phyloP scores from a whole-genome alignment of 345 rosid genomes.

The Arabidopsis suecica region DNA sequence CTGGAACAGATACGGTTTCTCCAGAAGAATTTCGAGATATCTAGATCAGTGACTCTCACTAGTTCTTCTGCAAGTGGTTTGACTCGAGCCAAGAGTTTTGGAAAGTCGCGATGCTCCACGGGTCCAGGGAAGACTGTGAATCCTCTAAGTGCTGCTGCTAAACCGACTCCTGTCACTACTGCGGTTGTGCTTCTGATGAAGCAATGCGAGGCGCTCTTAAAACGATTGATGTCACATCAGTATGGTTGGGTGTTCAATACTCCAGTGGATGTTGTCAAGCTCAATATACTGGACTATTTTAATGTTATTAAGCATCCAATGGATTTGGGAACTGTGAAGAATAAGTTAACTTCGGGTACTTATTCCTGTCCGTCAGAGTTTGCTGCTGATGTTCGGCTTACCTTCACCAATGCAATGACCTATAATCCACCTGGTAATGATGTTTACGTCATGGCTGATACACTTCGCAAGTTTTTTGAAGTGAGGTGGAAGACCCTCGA shows the following conservation, averaged over 20 bases:
- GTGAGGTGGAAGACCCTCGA: conserved; percentile 79
- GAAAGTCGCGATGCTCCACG: conserved; percentile 57
- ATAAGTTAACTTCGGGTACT: conserved; percentile 58
- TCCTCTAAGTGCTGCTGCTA: conserved; percentile 25
- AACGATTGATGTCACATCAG: conserved; percentile 69
- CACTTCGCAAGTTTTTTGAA: conserved; percentile 71
- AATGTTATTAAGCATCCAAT: conserved; percentile 80
- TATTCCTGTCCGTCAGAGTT: conserved; percentile 65
- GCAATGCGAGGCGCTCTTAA: conserved; percentile 68
- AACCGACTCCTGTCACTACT: conserved; percentile 43
- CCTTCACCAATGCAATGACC: conserved; percentile 80
- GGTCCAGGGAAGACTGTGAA: conserved; percentile 58
- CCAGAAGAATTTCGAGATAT: conserved; percentile 53
- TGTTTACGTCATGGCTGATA: conserved; percentile 71
- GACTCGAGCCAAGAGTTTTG: conserved; percentile 40
- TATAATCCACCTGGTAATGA: conserved; percentile 86
- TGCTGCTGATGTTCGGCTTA: conserved; percentile 82
- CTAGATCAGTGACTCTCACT: conserved; percentile 45
- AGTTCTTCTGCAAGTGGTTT: conserved; percentile 61
- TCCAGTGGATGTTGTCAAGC: conserved; percentile 78
- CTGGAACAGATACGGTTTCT: conserved; percentile 63
- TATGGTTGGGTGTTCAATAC: conserved; percentile 71
- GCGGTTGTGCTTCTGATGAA: conserved; percentile 58
- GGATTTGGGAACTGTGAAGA: conserved; percentile 90
- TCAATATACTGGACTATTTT: conserved; percentile 79